Conservation (phyloP, 495 filamentous ascomycete genomes). For the Aspergillus nanangensis region DNA sequence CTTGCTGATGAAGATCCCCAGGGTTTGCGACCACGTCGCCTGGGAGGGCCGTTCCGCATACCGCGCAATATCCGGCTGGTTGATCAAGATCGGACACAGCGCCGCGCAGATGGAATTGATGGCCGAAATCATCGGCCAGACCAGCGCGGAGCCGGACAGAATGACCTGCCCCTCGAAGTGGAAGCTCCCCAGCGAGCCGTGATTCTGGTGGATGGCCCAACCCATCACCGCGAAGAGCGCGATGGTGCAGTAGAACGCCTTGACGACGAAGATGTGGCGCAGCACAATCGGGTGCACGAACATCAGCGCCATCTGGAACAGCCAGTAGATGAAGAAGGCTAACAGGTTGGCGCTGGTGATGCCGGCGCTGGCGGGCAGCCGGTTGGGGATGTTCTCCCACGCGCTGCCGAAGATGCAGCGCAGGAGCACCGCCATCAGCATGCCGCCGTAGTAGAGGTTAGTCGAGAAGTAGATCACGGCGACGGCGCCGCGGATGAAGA, state of each 20-base stretch:
- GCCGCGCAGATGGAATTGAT: conserved; percentile 14
- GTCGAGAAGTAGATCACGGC: conserved; percentile 6
- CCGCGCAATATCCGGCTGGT: conserved; percentile 27
- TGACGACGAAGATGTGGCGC: conserved; percentile 10
- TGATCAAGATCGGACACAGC: conserved; percentile 12
- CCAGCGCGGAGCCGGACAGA: conserved; percentile 10
- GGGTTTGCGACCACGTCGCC: conserved; percentile 7
- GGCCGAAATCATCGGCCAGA: conserved; percentile 8
- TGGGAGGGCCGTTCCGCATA: conserved; percentile 15
- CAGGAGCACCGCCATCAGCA: conserved; percentile 44
- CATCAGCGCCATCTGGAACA: conserved; percentile 23
- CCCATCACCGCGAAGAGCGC: not conserved
- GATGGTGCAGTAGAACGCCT: not conserved
- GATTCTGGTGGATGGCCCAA: conserved; percentile 1
- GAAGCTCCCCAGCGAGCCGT: conserved; percentile 7
- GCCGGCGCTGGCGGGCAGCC: conserved; percentile 42
- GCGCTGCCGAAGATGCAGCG: conserved; percentile 56
- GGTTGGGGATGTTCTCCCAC: conserved; percentile 58
- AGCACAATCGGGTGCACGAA: conserved; percentile 19
- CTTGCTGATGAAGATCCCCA: conserved; percentile 14
- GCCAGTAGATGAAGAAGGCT: conserved; percentile 53
- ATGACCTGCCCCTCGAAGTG: conserved; percentile 15
- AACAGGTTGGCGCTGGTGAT: conserved; percentile 55
- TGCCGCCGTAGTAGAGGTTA: conserved; percentile 2
- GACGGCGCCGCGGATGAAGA: not conserved